These are phyloP conservation scores for Coprinopsis sp. DNA, from an alignment of 768 basidiomycete species.

Conservation along the genomic window DNA sequence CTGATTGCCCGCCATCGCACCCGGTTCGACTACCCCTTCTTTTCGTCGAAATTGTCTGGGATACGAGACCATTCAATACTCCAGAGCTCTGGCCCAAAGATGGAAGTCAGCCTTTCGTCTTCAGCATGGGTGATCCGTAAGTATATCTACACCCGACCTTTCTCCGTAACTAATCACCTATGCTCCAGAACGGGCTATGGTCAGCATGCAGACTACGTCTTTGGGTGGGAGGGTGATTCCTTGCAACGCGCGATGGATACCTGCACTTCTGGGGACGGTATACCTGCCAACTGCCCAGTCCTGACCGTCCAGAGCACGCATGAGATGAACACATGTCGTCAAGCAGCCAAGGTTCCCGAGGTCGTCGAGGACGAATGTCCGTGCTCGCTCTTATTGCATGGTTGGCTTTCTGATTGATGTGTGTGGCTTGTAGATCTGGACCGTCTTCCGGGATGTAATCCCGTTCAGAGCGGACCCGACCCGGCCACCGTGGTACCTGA, in stretches of 20 bases:
- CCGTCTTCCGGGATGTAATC: constrained; percentile 10
- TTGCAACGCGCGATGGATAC: constrained; percentile 8
- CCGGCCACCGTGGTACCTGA: constrained; percentile 1
- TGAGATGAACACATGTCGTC: constrained; percentile 6
- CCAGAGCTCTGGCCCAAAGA: constrained; percentile 9
- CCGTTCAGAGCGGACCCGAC: constrained; percentile 6
- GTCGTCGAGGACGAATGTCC: constrained; percentile 6
- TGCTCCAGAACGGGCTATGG: constrained; percentile 7
- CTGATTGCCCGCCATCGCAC: constrained; percentile 7
- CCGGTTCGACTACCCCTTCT: constrained; percentile 10
- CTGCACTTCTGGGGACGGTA: constrained; percentile 6
- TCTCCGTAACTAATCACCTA: not conserved
- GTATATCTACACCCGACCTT: not conserved
- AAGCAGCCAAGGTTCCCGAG: constrained; percentile 3
- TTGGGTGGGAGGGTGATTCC: constrained; percentile 11
- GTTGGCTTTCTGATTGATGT: not conserved
- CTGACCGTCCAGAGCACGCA: constrained; percentile 9
- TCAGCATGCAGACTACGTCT: constrained; percentile 10
- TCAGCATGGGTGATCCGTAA: constrained; percentile 16
- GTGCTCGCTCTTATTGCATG: not conserved
- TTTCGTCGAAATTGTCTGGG: constrained; percentile 15
- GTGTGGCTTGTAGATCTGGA: constrained; percentile 2
- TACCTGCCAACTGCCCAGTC: constrained; percentile 5
- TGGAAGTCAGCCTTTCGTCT: constrained; percentile 11
- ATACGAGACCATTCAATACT: constrained; percentile 12